Percentiles rank a stretch among this genome's conserved stretches.
phyloP scores from a whole-genome alignment of 2,329 filamentous ascomycete genomes.

The Cryoendolithus antarcticus region DNA sequence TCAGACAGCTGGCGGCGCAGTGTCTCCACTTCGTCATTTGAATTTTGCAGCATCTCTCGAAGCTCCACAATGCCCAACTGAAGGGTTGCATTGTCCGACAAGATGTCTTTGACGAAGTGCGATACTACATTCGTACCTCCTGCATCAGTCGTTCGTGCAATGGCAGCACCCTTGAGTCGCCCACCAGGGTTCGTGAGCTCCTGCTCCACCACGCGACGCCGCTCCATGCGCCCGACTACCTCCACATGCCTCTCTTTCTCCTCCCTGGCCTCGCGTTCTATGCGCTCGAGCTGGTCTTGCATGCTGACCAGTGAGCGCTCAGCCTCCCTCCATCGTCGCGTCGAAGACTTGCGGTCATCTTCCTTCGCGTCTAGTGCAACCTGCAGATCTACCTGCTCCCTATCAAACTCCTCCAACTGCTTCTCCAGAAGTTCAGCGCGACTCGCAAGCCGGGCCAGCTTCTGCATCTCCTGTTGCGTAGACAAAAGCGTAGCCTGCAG shows the following conservation, averaged over 20 bases:
- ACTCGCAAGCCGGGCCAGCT: slow-evolving; percentile 59
- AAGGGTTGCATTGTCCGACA: slow-evolving; percentile 88
- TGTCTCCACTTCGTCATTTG: slow-evolving; percentile 85
- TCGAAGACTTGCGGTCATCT: slow-evolving; percentile 64
- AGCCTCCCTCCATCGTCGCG: slow-evolving; percentile 74
- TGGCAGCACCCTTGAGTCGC: slow-evolving; percentile 69
- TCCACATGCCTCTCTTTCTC: slow-evolving; percentile 74
- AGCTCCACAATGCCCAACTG: slow-evolving; percentile 87
- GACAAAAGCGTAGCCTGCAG: slow-evolving; percentile 66
- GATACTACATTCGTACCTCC: slow-evolving; percentile 64
- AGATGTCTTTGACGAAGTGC: slow-evolving; percentile 87
- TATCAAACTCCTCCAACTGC: slow-evolving; percentile 66
- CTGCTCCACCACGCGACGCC: slow-evolving; percentile 67
- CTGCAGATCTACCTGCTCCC: slow-evolving; percentile 65
- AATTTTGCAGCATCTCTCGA: slow-evolving; percentile 76
- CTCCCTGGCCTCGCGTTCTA: slow-evolving; percentile 70
- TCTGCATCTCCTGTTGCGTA: slow-evolving; percentile 64
- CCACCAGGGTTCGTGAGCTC: slow-evolving; percentile 70
- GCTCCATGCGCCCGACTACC: slow-evolving; percentile 70
- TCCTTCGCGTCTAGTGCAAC: slow-evolving; percentile 53
- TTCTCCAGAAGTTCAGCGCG: slow-evolving; percentile 69
- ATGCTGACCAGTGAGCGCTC: slow-evolving; percentile 67
- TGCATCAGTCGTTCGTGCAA: slow-evolving; percentile 51
- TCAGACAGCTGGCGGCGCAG: slow-evolving; percentile 69
- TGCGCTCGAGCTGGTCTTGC: slow-evolving; percentile 76